These are phyloP conservation scores for Penstemon davidsonii DNA, from an alignment of 257 asterid species.

Conservation along the genomic window DNA sequence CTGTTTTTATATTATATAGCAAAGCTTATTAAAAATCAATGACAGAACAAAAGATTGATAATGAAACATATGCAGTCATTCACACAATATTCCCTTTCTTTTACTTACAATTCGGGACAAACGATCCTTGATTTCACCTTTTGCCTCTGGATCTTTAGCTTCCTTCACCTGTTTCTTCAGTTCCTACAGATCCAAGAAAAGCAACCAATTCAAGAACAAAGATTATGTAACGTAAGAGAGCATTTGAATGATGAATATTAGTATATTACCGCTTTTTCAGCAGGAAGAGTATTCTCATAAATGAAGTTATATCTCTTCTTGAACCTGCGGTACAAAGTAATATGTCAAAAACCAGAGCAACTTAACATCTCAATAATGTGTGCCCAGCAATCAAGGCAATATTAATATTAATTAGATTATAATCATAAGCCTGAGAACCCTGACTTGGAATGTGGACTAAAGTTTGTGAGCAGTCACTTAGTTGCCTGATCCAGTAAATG, in stretches of 20 bases:
- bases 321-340: constrained; percentile 51
- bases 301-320: constrained; percentile 88
- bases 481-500: no score
- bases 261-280: constrained; percentile 72
- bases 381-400: no score
- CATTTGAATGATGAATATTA: constrained; percentile 26
- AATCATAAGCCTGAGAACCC: no score
- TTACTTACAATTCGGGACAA: constrained; percentile 55
- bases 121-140: constrained; percentile 50
- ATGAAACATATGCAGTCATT: constrained; percentile 1
- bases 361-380: no score
- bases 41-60: neutral
- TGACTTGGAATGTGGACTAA: no score
- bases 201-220: constrained; percentile 12
- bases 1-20: constrained; percentile 29
- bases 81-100: constrained; percentile 3
- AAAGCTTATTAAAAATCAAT: constrained; percentile 7
- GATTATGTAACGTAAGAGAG: neutral
- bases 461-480: no score
- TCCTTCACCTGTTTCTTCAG: constrained; percentile 70
- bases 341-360: neutral
- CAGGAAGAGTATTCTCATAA: constrained; percentile 70
- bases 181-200: constrained; percentile 44
- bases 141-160: constrained; percentile 56
- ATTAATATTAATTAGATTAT: no score